Conservation (phyloP, 148 eudicot species). For the Oxyria digyna region DNA sequence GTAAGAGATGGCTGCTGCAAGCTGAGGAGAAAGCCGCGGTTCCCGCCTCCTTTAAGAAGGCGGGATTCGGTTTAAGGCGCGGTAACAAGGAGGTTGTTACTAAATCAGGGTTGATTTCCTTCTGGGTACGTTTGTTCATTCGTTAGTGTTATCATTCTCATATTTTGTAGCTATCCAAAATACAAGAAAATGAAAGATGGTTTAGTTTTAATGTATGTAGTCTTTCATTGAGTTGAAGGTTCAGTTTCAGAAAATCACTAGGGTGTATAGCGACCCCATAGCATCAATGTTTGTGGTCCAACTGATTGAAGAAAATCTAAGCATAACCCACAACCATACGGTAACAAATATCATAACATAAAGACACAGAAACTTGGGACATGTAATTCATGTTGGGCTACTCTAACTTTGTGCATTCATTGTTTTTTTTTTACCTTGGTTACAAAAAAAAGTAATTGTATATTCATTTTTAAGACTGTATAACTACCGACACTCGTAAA, state of each 20-base stretch:
- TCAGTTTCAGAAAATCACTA: no score
- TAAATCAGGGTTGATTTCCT: conserved; percentile 32
- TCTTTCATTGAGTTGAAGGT: no score
- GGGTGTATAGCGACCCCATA: no score
- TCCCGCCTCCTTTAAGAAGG: conserved; percentile 26
- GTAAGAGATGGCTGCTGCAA: background rate
- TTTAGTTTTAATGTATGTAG: no score
- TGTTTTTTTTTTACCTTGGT: background rate
- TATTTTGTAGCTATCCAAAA: no score
- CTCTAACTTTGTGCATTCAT: background rate
- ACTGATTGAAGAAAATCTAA: no score
- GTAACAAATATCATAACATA: no score
- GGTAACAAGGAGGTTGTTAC: conserved; percentile 17
- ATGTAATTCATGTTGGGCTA: background rate
- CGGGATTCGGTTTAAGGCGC: background rate
- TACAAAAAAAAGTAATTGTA: background rate
- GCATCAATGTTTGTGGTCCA: no score
- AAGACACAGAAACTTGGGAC: no score
- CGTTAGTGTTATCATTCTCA: no score
- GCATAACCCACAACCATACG: no score
- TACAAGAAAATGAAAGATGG: no score
- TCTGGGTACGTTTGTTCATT: conserved; percentile 38
- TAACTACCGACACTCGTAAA: background rate
- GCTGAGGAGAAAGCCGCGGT: conserved; percentile 7
- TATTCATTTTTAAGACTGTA: background rate